Conservation (phyloP, 345 rosid genomes). For the Arabidopsis arenosa region DNA sequence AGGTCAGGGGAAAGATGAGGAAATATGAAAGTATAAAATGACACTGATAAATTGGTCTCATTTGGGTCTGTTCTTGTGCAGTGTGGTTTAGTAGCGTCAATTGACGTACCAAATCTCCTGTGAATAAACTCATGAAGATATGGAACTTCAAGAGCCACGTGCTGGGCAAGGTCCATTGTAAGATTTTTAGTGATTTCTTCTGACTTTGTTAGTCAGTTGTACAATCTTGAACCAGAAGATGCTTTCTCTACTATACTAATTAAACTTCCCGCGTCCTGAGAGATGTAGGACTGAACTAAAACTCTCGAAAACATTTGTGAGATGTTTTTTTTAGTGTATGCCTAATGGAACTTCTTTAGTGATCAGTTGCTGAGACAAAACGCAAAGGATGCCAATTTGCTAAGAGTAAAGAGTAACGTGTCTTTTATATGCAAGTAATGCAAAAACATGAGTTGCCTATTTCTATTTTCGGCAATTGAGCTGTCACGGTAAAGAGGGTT, state of each 20-base stretch:
- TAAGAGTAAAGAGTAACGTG: slow-evolving; percentile 8
- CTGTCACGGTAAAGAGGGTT: slow-evolving; percentile 14
- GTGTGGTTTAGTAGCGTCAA: slow-evolving; percentile 40
- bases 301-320: background rate
- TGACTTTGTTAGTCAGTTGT: slow-evolving; percentile 10
- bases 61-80: slow-evolving; percentile 25
- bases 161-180: slow-evolving; percentile 15
- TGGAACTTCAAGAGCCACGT: slow-evolving; percentile 19
- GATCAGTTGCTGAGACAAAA: slow-evolving; percentile 9
- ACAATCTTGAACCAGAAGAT: slow-evolving; percentile 17
- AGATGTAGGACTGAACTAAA: slow-evolving; percentile 18
- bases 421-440: slow-evolving; percentile 13
- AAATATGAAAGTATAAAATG: background rate
- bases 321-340: slow-evolving; percentile 1
- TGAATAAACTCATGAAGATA: slow-evolving; percentile 9
- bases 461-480: slow-evolving; percentile 7
- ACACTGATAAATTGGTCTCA: background rate
- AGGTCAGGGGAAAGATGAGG: slow-evolving; percentile 11
- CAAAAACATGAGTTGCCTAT: slow-evolving; percentile 22
- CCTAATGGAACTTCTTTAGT: background rate
- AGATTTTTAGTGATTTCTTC: slow-evolving; percentile 4
- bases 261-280: background rate
- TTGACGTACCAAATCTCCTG: slow-evolving; percentile 24
- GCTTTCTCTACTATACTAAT: slow-evolving; percentile 11
- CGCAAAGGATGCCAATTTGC: slow-evolving; percentile 3